These are phyloP conservation scores for Silene coronaria DNA, from an alignment of 179 eudicot species.

Conservation along the genomic window DNA sequence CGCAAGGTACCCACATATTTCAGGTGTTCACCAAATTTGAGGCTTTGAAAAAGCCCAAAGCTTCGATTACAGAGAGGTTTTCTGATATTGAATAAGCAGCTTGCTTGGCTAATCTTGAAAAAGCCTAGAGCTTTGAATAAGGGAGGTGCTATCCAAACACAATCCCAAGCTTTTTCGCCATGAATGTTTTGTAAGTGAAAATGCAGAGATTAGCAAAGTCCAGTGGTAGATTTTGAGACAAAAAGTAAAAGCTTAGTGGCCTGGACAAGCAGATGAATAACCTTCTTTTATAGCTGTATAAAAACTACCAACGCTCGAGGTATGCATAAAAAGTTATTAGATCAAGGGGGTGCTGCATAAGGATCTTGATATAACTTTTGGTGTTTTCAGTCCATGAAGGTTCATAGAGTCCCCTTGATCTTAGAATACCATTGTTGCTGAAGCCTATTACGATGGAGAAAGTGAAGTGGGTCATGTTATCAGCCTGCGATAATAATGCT, in stretches of 20 bases:
- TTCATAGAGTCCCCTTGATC: neutral
- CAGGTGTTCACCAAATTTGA: neutral
- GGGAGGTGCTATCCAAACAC: neutral
- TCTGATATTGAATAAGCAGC: neutral
- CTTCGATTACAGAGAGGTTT: neutral
- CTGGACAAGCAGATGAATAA: neutral
- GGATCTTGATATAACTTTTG: neutral
- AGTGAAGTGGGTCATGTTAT: too few species aligned
- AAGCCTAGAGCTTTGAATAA: too few species aligned
- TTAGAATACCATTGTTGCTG: neutral
- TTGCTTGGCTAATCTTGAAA: neutral
- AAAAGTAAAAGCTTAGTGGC: neutral
- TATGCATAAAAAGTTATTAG: neutral
- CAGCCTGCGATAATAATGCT: neutral
- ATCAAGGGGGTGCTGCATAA: neutral
- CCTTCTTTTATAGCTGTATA: neutral
- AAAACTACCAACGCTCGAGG: neutral
- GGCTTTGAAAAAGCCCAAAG: neutral
- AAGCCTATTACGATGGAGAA: neutral
- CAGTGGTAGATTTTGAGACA: neutral
- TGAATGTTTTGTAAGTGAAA: neutral
- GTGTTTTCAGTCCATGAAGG: neutral
- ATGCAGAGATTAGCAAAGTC: neutral
- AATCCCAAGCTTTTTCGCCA: neutral
- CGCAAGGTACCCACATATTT: neutral